Base-by-base conservation (phyloP, 2,329 filamentous ascomycete species). In the Alternaria sp. region DNA sequence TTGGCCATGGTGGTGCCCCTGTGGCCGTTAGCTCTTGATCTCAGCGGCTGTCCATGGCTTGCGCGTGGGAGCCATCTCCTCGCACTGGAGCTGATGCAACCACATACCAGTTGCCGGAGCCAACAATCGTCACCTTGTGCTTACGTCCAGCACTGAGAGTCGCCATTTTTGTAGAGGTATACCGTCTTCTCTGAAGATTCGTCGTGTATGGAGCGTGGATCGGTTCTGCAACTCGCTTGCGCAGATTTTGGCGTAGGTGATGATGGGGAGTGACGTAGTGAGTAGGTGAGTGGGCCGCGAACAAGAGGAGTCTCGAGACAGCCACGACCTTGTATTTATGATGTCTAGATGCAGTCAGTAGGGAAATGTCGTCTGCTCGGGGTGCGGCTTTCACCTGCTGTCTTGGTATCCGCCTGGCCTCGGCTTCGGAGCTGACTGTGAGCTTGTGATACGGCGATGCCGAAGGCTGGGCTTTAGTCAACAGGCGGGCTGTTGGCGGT, bases 1-100 rank as follows among this genome's bases (percentile, higher is more conserved):
- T 99, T 99, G 79, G 94, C 90, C 81, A 99, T 97, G 63, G 96
- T 97, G 64, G 93, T 97, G 73, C 96, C 96, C 94, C 92, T 96
- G 64, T n/a, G 17, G 3, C 28, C 45, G 50, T 74, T 53, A 74
- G 67, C 30, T 30, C 52, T 25, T 25, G 36, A 11, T 28, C 26
- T 30, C 21, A 25, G 19, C 25, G 28, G 12, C 12, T 23, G 17
- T 44, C 8, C 15, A 25, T 52, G 19, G 19, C 9, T 40, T 40
- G 36, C 36, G 36, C 9, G 36, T 40, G 36, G 36, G 36, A 36
- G 32, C 32, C n/a, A 40, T 40, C 26, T 45, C 30, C 30, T n/a
- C 23, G 40, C 26, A 26, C 25, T 32, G 26, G 36, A 53, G 58
- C 25, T 28, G 23, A 21, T n/a, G 45, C 23, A 50, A 25, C 21